These are phyloP conservation scores for Myxozyma nipponensis DNA, from an alignment of 805 yeast species.

Conservation along the genomic window DNA sequence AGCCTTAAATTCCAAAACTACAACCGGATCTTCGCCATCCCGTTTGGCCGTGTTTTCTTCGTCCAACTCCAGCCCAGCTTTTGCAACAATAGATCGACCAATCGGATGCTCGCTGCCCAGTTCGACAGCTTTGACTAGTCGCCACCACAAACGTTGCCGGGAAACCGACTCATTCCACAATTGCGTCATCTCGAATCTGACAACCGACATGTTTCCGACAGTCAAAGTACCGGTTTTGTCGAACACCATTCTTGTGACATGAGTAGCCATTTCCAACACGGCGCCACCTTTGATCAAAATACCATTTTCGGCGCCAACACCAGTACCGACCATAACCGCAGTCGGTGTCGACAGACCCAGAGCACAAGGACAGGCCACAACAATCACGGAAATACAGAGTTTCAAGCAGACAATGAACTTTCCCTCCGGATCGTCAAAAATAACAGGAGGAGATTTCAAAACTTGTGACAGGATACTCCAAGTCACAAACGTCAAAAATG, in stretches of 20 bases:
- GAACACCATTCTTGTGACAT: constrained; percentile 65
- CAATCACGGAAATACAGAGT: constrained; percentile 84
- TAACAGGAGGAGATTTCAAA: constrained; percentile 44
- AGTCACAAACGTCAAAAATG: constrained; percentile 59
- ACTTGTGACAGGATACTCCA: constrained; percentile 51
- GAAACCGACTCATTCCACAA: constrained; percentile 15
- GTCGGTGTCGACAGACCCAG: constrained; percentile 97
- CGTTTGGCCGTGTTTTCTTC: constrained; percentile 1
- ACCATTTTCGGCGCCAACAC: constrained; percentile 88
- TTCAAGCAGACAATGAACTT: constrained; percentile 65
- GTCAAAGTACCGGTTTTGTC: constrained; percentile 98
- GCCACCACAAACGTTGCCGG: constrained; percentile 45
- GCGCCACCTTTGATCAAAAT: constrained; percentile 92
- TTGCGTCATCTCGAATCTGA: constrained; percentile 11
- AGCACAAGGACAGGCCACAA: constrained; percentile 99
- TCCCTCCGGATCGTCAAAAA: constrained; percentile 48
- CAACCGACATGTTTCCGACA: constrained; percentile 66
- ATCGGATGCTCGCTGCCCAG: constrained; percentile 80
- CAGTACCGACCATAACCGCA: constrained; percentile 98
- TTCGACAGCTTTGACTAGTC: constrained; percentile 58
- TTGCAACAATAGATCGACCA: constrained; percentile 61
- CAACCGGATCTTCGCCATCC: neutral
- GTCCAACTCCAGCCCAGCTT: constrained; percentile 32
- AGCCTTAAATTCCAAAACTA: constrained; percentile 30
- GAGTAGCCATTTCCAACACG: constrained; percentile 67